These are phyloP conservation scores for Neopestalotiopsis rosae DNA, from an alignment of 2,329 filamentous ascomycete species.

Conservation along the genomic window DNA sequence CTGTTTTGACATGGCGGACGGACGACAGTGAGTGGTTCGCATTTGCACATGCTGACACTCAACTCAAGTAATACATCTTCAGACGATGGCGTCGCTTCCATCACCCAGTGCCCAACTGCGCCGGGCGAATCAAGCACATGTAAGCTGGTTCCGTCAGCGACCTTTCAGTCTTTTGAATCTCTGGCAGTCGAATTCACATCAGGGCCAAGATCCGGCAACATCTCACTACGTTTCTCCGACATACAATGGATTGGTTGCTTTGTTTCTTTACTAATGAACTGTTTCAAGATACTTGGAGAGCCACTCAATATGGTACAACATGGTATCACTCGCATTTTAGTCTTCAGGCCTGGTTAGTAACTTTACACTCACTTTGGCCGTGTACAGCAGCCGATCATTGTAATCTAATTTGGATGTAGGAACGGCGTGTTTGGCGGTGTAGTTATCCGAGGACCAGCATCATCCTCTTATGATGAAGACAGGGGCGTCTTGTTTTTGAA, in stretches of 20 bases:
- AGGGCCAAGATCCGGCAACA: too few species aligned
- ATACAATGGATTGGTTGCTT: background rate
- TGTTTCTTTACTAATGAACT: background rate
- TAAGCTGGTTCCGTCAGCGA: conserved; percentile 45
- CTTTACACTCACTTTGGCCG: background rate
- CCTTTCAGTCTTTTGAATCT: background rate
- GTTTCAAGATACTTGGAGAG: conserved; percentile 7
- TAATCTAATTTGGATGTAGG: conserved; percentile 17
- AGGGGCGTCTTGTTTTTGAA: conserved; percentile 63
- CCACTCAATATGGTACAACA: conserved; percentile 51
- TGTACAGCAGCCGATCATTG: background rate
- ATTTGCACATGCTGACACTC: background rate
- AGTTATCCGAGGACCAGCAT: conserved; percentile 64
- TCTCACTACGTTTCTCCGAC: background rate
- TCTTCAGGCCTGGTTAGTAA: conserved; percentile 40
- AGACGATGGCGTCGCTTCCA: conserved; percentile 59
- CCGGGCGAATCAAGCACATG: conserved; percentile 57
- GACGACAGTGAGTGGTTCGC: background rate
- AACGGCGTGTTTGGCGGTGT: conserved; percentile 66
- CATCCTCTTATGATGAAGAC: conserved; percentile 66
- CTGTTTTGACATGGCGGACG: background rate
- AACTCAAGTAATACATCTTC: conserved; percentile 47
- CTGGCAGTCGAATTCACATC: background rate
- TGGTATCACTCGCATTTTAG: conserved; percentile 69
- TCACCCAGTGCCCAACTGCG: conserved; percentile 57